These are phyloP conservation scores for Tylopilus cervinicoccineus DNA, from an alignment of 768 basidiomycete species.

Conservation along the genomic window DNA sequence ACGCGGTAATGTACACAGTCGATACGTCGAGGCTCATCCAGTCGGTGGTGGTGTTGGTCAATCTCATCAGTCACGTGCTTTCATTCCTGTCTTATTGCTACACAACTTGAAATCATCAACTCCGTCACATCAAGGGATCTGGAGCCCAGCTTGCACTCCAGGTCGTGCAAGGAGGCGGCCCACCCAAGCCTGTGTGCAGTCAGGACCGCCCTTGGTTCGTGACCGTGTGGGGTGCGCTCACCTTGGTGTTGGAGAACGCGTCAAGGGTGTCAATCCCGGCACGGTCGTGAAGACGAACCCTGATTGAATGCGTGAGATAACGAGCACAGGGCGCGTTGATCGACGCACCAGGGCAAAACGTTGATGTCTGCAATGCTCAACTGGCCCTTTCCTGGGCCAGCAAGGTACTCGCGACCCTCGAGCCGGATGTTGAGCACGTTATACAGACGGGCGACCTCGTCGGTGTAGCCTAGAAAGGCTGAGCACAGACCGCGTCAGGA, in stretches of 20 bases:
- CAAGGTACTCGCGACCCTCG: slow-evolving; percentile 72
- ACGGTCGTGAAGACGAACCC: slow-evolving; percentile 49
- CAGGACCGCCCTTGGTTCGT: background rate
- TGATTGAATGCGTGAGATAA: slow-evolving; percentile 21
- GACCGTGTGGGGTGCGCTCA: slow-evolving; percentile 10
- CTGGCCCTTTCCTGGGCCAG: slow-evolving; percentile 66
- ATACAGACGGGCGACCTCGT: slow-evolving; percentile 82
- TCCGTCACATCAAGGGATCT: slow-evolving; percentile 7
- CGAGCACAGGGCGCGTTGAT: background rate
- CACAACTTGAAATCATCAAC: no score
- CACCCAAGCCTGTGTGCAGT: slow-evolving; percentile 25
- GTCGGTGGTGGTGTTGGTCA: background rate
- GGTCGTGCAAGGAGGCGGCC: slow-evolving; percentile 24
- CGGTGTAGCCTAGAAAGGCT: slow-evolving; percentile 54
- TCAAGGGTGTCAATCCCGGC: slow-evolving; percentile 56
- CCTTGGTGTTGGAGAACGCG: slow-evolving; percentile 63
- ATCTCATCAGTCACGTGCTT: slow-evolving; percentile 20
- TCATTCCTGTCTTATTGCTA: background rate
- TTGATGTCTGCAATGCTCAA: slow-evolving; percentile 74
- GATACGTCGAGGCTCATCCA: slow-evolving; percentile 1
- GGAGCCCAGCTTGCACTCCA: slow-evolving; percentile 22
- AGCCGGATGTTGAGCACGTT: slow-evolving; percentile 79
- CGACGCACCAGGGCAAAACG: slow-evolving; percentile 52
- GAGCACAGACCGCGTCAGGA: background rate
- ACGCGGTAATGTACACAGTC: slow-evolving; percentile 44